phyloP scores from a whole-genome alignment of 148 eudicot species.

The Bassia scoparia region DNA sequence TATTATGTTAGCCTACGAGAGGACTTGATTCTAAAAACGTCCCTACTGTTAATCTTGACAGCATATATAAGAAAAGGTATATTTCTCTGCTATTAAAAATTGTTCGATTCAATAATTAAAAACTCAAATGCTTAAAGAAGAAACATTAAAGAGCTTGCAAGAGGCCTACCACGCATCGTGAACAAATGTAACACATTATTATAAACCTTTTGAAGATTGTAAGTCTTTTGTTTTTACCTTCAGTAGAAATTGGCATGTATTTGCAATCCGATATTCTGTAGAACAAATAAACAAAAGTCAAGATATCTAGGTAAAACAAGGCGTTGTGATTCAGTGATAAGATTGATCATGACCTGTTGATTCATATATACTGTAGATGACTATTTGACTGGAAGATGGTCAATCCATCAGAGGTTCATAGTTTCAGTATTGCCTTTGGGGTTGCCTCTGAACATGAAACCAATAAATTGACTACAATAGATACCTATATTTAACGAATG shows the following conservation, averaged over 20 bases:
- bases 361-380: conserved; percentile 80
- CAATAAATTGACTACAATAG: conserved; percentile 12
- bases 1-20: conserved; percentile 1
- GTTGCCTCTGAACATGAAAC: conserved; percentile 63
- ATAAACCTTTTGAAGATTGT: background rate
- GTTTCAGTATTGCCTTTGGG: conserved; percentile 82
- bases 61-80: background rate
- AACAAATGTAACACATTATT: conserved; percentile 5
- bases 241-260: conserved; percentile 39
- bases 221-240: conserved; percentile 32
- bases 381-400: conserved; percentile 92
- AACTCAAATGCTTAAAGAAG: background rate
- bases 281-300: conserved; percentile 5
- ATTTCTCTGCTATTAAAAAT: background rate
- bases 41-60: background rate
- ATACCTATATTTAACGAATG: background rate
- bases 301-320: background rate
- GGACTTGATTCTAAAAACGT: background rate
- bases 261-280: conserved; percentile 60
- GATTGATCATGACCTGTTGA: too few relatives aligned
- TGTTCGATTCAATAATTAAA: background rate
- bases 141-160: background rate
- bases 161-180: background rate
- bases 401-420: conserved; percentile 75
- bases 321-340: background rate